Percentiles rank a stretch among this genome's conserved stretches.
These are phyloP conservation scores for Polygonum maritimum DNA, from an alignment of 148 eudicot genomes.

Conservation along the genomic window DNA sequence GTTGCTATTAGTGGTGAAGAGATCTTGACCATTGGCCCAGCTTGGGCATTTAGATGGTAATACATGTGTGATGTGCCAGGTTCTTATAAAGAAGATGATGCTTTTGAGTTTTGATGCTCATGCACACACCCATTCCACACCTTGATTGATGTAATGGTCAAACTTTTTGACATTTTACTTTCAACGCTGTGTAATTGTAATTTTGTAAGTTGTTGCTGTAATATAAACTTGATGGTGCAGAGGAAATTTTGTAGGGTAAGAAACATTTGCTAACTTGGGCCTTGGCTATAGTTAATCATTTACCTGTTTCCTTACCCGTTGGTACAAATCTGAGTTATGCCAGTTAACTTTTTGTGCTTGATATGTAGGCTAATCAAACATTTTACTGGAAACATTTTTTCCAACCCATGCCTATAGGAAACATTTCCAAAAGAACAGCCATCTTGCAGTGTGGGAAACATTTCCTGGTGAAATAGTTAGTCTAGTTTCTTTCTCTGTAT, in stretches of 20 bases:
- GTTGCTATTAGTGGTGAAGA: constrained; percentile 39
- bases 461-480: too few relatives aligned
- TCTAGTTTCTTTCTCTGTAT: too few relatives aligned
- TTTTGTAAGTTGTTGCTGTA: background rate
- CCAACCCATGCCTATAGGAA: too few relatives aligned
- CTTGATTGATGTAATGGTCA: background rate
- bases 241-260: background rate
- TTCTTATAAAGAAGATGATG: background rate
- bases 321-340: too few relatives aligned
- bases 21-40: constrained; percentile 32
- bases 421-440: too few relatives aligned
- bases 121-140: background rate
- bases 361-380: too few relatives aligned
- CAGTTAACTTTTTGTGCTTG: too few relatives aligned
- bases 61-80: background rate
- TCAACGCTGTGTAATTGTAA: background rate
- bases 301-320: background rate
- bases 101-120: background rate
- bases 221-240: background rate
- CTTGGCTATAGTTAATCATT: background rate
- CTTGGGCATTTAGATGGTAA: constrained; percentile 20
- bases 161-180: background rate
- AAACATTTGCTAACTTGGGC: background rate
- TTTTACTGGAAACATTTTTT: too few relatives aligned
- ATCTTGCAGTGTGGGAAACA: too few relatives aligned